Percentiles rank a stretch among this genome's conserved stretches.
These are phyloP conservation scores for Cenchrus americanus DNA, from an alignment of 176 grass and related monocot species.

Conservation along the genomic window DNA sequence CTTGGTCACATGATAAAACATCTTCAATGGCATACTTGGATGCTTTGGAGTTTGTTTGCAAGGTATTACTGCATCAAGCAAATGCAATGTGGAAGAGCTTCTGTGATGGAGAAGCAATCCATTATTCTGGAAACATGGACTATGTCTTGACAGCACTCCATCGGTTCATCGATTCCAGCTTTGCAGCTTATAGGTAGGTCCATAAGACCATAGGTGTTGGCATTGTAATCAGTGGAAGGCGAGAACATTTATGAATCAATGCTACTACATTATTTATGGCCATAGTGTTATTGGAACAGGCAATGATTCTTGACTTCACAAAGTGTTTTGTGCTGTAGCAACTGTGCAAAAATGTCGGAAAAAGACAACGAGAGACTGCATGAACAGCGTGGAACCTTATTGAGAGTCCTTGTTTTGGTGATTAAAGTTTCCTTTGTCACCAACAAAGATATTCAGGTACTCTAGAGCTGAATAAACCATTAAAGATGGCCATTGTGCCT, in stretches of 20 bases:
- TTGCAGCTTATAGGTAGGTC: constrained; percentile 61
- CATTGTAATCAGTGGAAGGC: constrained; percentile 2
- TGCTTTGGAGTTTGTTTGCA: constrained; percentile 74
- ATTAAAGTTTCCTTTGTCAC: constrained; percentile 71
- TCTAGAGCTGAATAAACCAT: background rate
- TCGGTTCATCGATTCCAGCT: constrained; percentile 62
- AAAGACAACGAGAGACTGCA: constrained; percentile 52
- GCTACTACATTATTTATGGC: background rate
- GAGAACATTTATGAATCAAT: constrained; percentile 9
- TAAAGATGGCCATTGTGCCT: background rate
- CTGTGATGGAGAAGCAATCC: constrained; percentile 45
- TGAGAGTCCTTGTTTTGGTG: constrained; percentile 55
- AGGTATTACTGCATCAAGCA: constrained; percentile 55
- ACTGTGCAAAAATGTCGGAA: constrained; percentile 45
- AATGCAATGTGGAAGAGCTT: constrained; percentile 60
- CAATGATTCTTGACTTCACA: constrained; percentile 37
- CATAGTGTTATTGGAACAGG: background rate
- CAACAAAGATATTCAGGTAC: constrained; percentile 58
- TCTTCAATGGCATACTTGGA: constrained; percentile 69
- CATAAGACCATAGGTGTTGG: constrained; percentile 22
- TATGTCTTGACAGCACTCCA: constrained; percentile 50
- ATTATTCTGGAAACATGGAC: constrained; percentile 41
- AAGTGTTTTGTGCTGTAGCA: constrained; percentile 45
- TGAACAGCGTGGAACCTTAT: constrained; percentile 58
- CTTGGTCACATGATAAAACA: constrained; percentile 35